Evolutionary conservation across 345 rosid species (phyloP), one percentile per base, ranked within the genome.

Genomic region (Salix arbutifolia): DNA sequence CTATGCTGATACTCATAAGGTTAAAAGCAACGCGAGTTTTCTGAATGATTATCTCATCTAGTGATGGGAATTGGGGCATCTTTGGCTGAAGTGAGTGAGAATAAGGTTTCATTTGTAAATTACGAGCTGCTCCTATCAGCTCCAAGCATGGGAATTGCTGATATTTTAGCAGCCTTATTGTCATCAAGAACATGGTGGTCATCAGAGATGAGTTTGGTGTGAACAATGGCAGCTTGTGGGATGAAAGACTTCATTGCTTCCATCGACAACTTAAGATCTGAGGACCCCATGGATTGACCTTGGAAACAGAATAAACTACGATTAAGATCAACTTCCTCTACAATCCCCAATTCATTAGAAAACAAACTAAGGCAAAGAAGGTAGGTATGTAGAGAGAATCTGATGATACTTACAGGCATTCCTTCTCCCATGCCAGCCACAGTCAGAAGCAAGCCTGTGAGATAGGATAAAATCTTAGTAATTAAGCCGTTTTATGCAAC

Each of bases 261-360:
- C 74, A 93, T 92, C 79, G 93, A 83, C 74, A 83, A 87, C 74
- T 91, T 86, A 53, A 95, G 93, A 91, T 95, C 96, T 19, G 96
- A 95, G 98, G 96, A 61, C 99, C 99, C 93, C 99, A 93, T 52
- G 93, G 71, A 69, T 93, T 95, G 79, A 95, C 96, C 98, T 93
- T 82, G 50, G 67, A 31, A 75, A 33, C 5, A 28, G 19, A 31
- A 83, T 12, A 33, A 35, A 56, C 50, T 33, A 65, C 8, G 12
- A 40, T 40, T 40, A 40, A 6, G 44, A 9, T 10, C 12, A 10
- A 9, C 12, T 40, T 10, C 44, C 44, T 8, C 44, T 40, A 2
- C 12, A 46, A 9, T 37, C 76, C 75, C 52, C 78, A 66, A 62
- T 65, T 42, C 53, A 67, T 52, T 50, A 69, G 65, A 73, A 12